Evolutionary conservation across 495 filamentous ascomycete genomes (phyloP).

Genomic region (Penicillium samsonianum): DNA sequence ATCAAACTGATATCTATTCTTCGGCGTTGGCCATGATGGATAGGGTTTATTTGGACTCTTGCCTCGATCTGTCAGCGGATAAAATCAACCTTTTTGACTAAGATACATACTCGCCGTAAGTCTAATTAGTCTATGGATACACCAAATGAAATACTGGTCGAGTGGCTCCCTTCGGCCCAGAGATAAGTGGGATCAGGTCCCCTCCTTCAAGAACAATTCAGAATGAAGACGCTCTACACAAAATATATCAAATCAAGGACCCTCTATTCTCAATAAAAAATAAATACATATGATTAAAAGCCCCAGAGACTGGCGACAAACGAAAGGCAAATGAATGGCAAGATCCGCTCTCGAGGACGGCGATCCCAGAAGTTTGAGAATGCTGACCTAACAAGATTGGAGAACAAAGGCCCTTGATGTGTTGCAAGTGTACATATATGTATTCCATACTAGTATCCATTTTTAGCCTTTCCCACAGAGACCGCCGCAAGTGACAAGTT

Average conservation of each 20-base stretch:
- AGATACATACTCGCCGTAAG: no score
- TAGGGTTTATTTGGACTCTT: not conserved
- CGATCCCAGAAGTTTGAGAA: not conserved
- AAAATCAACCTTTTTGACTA: not conserved
- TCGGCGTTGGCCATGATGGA: not conserved
- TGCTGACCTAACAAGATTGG: not conserved
- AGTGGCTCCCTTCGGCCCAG: not conserved
- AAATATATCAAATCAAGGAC: slow-evolving; percentile 4
- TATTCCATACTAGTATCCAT: slow-evolving; percentile 15
- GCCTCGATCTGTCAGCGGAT: not conserved
- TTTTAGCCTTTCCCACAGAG: slow-evolving; percentile 1
- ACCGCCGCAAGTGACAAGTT: slow-evolving; percentile 2
- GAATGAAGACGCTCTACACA: not conserved
- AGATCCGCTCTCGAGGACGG: slow-evolving; percentile 1
- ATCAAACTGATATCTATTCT: not conserved
- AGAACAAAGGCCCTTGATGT: slow-evolving; percentile 15
- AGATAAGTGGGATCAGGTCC: not conserved
- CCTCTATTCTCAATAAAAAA: slow-evolving; percentile 14
- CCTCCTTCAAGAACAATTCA: not conserved
- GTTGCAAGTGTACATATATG: slow-evolving; percentile 20
- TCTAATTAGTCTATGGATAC: no score
- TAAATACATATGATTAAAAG: slow-evolving; percentile 20
- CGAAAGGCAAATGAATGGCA: slow-evolving; percentile 24
- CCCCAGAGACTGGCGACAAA: slow-evolving; percentile 18
- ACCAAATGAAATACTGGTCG: no score